These are phyloP conservation scores for Sindora glabra DNA, from an alignment of 306 rosid species.

Conservation along the genomic window DNA sequence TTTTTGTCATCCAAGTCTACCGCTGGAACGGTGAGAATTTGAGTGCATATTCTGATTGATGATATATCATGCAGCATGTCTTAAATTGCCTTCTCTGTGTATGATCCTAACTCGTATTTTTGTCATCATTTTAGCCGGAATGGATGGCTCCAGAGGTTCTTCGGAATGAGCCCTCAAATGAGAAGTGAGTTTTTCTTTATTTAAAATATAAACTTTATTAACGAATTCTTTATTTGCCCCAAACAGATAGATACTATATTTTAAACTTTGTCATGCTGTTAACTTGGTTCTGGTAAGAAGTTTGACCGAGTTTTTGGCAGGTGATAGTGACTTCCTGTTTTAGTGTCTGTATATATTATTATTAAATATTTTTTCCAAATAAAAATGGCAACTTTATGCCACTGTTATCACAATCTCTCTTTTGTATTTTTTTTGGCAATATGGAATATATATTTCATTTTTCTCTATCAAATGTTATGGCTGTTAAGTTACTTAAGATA, in stretches of 20 bases:
- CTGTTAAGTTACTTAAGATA: not conserved
- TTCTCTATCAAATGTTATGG: too few relatives aligned
- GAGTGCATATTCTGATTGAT: not conserved
- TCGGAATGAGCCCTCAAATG: constrained; percentile 96
- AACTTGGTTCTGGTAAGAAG: too few relatives aligned
- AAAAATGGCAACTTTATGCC: too few relatives aligned
- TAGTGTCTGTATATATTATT: too few relatives aligned
- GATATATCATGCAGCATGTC: constrained; percentile 10
- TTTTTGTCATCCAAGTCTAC: constrained; percentile 98
- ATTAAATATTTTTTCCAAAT: too few relatives aligned
- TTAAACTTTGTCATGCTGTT: too few relatives aligned
- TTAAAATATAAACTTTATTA: not conserved
- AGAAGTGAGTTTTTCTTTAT: constrained; percentile 37
- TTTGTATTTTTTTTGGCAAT: too few relatives aligned
- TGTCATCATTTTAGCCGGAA: constrained; percentile 67
- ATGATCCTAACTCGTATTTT: constrained; percentile 22
- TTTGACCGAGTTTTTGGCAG: not conserved
- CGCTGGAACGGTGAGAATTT: constrained; percentile 94
- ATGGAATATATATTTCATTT: too few relatives aligned
- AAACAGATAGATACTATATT: too few relatives aligned
- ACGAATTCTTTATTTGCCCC: too few relatives aligned
- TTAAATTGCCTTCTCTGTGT: constrained; percentile 10
- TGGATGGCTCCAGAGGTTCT: constrained; percentile 99
- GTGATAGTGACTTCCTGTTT: not conserved
- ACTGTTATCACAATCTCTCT: too few relatives aligned